Percentiles rank a stretch among this genome's conserved stretches.
Conservation (phyloP, 2,329 filamentous ascomycete species). For the Alternaria consortialis region DNA sequence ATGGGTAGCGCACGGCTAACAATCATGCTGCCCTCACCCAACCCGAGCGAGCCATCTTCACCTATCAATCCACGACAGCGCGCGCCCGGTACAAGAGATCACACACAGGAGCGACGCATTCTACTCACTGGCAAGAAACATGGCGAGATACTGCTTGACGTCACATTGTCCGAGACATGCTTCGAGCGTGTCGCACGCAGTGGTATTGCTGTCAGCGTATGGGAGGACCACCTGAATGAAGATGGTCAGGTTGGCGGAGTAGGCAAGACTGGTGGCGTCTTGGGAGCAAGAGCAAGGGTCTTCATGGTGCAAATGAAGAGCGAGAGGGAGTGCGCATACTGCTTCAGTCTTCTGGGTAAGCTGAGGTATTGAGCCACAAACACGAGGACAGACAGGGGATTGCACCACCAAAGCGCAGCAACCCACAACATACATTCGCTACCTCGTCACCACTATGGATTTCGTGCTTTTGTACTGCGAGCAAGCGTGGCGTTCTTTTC, state of each 20-base stretch:
- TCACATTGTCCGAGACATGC: conserved; percentile 82
- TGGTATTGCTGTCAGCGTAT: conserved; percentile 88
- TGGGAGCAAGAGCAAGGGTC: conserved; percentile 63
- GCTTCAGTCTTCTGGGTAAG: conserved; percentile 60
- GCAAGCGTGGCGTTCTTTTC: conserved; percentile 6
- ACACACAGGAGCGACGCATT: conserved; percentile 80
- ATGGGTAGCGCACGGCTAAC: conserved; percentile 85
- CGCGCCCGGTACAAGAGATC: conserved; percentile 49
- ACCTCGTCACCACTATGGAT: not conserved
- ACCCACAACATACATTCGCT: not conserved
- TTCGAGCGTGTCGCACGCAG: conserved; percentile 85
- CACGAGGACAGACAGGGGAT: not conserved
- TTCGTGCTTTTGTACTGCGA: not conserved
- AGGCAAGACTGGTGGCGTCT: conserved; percentile 65
- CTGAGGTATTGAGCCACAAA: conserved; percentile 53
- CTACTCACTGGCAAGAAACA: conserved; percentile 77
- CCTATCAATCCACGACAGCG: conserved; percentile 40
- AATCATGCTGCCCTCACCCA: conserved; percentile 74
- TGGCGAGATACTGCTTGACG: conserved; percentile 77
- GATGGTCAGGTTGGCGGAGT: conserved; percentile 68
- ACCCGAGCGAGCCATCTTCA: conserved; percentile 58
- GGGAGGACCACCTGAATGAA: conserved; percentile 66
- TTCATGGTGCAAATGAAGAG: conserved; percentile 70
- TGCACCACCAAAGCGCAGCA: not conserved
- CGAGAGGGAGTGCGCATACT: conserved; percentile 60